Base-by-base conservation (phyloP, 352 stramenopile genomes). In the Phytophthora sojae region DNA sequence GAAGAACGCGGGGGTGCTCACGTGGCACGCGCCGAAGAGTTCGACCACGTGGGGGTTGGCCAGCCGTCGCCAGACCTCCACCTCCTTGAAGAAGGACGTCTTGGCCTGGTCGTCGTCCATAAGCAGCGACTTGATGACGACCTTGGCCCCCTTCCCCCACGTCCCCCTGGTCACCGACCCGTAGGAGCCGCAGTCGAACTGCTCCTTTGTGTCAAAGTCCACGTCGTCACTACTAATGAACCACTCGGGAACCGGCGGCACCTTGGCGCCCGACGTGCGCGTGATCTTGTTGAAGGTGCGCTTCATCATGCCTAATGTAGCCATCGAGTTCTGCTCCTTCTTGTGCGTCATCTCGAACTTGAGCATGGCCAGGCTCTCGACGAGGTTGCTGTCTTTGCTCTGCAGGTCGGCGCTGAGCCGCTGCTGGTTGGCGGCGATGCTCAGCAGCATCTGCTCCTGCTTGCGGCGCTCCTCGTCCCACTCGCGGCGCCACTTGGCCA, bases 1-100 rank as follows among this genome's bases (percentile, higher is more conserved):
- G 8, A 79, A 25, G 45, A 79, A 67, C 15, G 72, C 64, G 3
- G 73, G 71, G 2, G 71, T 64, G 6, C 77, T 77, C 7, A 89
- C 76, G 47, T 89, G 82, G 19, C 75, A 86, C n/a, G 77, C 82
- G 4, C 82, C 82, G 54, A 80, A 85, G 32, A 89, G 57, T 32
- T 78, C 63, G 4, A 86, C 19, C 2, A 89, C 72, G 47, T 89
- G 69, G 17, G 71, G 75, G 35, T 86, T 79, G 52, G 75, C 67
- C 5, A 85, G 47, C 11, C 29, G 51, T 25, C 55, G 64, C 81
- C 81, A 89, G 26, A 79, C 52, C n/a, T 79, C 60, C 45, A 82
- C 63, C 23, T 84, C 79, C 23, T 71, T 73, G 51, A 82, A 66
- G 42, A 85, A 84, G 7, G 58, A 74, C 4, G 61, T 52, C 54